Conservation (phyloP, 257 asterid species). For the Ophiorrhiza pumila region DNA sequence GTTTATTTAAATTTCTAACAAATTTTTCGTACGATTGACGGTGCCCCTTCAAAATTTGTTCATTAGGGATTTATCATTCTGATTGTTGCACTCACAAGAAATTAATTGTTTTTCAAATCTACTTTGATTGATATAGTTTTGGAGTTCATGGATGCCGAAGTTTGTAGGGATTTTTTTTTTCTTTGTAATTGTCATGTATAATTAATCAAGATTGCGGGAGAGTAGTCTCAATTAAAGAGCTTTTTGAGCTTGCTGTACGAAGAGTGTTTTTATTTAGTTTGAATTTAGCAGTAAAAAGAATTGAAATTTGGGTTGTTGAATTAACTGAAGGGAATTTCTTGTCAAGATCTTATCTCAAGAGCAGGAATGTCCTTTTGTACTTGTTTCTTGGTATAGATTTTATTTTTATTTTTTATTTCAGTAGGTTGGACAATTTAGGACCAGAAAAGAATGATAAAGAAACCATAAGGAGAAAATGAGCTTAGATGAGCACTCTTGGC, state of each 20-base stretch:
- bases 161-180: background rate
- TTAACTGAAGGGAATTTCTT: background rate
- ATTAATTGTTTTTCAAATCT: no score
- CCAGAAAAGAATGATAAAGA: no score
- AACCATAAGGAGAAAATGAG: no score
- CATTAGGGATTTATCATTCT: background rate
- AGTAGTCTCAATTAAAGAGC: no score
- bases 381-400: background rate
- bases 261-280: background rate
- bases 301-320: background rate
- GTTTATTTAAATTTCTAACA: background rate
- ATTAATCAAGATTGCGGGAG: no score
- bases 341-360: background rate
- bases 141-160: background rate
- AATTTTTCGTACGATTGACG: background rate
- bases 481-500: no score
- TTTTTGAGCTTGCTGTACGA: background rate
- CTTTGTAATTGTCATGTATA: no score
- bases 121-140: background rate
- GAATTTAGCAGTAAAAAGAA: background rate
- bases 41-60: background rate
- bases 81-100: background rate
- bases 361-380: background rate
- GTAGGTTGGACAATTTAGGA: background rate
- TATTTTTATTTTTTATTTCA: background rate